phyloP scores from a whole-genome alignment of 164 flowering plant species.

The Aristolochia contorta region DNA sequence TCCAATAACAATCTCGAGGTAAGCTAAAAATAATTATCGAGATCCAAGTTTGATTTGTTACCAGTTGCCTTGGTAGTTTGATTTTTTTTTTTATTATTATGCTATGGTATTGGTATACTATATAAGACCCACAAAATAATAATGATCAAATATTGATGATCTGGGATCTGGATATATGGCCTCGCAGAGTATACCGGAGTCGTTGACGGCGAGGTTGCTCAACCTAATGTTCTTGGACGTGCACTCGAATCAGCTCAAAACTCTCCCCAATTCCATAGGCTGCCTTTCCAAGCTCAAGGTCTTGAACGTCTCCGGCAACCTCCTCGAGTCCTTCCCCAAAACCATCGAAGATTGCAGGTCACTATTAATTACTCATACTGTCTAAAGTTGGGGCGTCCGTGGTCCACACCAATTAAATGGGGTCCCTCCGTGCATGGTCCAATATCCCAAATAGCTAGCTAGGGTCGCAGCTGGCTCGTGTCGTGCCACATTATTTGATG shows the following conservation, averaged over 20 bases:
- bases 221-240: conserved; percentile 64
- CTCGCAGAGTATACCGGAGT: conserved; percentile 82
- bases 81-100: neutral
- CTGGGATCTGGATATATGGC: too few relatives aligned
- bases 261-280: conserved; percentile 82
- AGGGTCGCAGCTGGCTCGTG: too few relatives aligned
- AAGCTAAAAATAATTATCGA: neutral
- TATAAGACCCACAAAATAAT: too few relatives aligned
- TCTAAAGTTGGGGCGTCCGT: too few relatives aligned
- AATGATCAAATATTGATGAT: too few relatives aligned
- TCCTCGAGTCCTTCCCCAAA: conserved; percentile 48
- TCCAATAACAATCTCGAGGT: conserved; percentile 82
- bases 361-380: too few relatives aligned
- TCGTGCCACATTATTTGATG: too few relatives aligned
- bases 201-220: conserved; percentile 69
- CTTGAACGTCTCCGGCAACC: conserved; percentile 73
- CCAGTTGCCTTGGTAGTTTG: neutral
- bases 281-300: conserved; percentile 79
- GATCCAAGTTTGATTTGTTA: neutral
- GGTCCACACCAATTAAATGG: too few relatives aligned
- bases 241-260: conserved; percentile 74
- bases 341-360: conserved; percentile 89
- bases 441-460: neutral
- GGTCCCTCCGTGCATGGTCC: too few relatives aligned
- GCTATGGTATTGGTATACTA: too few relatives aligned